Evolutionary conservation across 495 filamentous ascomycete species (phyloP), one percentile per base, ranked within the genome.

Genomic region (Penicillium cataractarum): DNA sequence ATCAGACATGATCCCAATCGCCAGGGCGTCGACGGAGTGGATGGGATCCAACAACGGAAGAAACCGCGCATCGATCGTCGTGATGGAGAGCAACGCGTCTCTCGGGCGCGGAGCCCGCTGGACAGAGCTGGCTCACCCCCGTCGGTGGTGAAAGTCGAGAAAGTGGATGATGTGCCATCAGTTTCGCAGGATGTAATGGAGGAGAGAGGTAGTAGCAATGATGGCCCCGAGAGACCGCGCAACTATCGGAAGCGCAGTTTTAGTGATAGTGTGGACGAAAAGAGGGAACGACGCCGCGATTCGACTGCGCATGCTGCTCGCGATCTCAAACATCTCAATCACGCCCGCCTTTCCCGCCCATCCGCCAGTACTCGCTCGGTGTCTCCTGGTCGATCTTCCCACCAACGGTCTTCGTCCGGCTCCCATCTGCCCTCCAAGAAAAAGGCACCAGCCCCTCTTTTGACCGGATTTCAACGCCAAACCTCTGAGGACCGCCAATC

Each of bases 401-500:
- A 88, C 64, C 84, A 78, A 62, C 73, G 89, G 65, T 88, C 87
- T 61, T 73, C 80, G 44, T 92, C 90, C 21, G 88, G 79, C 12
- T 72, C 84, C 17, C 89, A 90, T 37, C 76, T 71, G 13, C 64
- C 65, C 6, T 60, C 71, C 4, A 79, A 79, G 64, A 81, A 74
- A 58, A 84, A 79, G 54, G 71, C 72, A 0, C 80, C 79, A 4
- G 74, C 81, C 2, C 87, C 89, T 21, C 78, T 89, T 9, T 78
- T 78, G 12, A 76, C 80, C 13, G 76, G 77, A 6, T 75, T 71
- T 24, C 73, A 69, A 32, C 74, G 80, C 21, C 82, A 81, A 57
- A 71, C 70, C 33, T 87, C 84, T 1, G 84, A 90, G 64, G 90
- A 92, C 62, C 81, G 88, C 27, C 85, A 86, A 56, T 91, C 89